Evolutionary conservation across 108 stramenopile genomes (phyloP), one percentile per base, ranked within the genome.

Genomic region (Bacterosira constricta): DNA sequence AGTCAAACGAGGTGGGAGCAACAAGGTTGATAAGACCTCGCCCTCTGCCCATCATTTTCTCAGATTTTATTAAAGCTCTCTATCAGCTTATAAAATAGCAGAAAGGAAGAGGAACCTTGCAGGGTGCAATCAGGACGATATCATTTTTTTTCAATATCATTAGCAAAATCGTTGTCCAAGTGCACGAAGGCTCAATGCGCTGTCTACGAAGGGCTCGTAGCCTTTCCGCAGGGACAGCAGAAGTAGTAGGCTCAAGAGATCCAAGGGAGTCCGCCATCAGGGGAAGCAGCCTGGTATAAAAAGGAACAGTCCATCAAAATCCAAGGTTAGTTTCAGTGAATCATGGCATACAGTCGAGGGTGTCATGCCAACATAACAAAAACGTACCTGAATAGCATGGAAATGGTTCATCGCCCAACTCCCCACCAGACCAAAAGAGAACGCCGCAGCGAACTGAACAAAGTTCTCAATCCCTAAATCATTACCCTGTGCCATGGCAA

Each of bases 401-500:
- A 26, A 64, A 26, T 53, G 53, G 42, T 73, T 35, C 53, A 50
- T 30, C 41, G 66, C 31, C 66, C 64, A 71, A 52, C 77, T 71
- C 6, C 42, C 63, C 6, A 53, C n/a, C 77, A 52, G 38, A 17
- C 77, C 77, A 13, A 79, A 34, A 5, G 71, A 60, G 57, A 79
- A 79, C 18, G 77, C 77, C 39, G 46, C 77, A 12, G 44, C 65
- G 31, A 79, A 79, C 44, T 71, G 70, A 39, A 79, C 77, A 51
- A 60, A 31, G 18, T 51, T 66, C 59, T 79, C 77, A 31, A 79
- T 79, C 39, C 77, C 77, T 50, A 79, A 54, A 36, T 79, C 77
- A 54, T 79, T 71, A 1, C 70, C 65, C 51, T 65, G 53, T 0
- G 77, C 77, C 77, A 79, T 79, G 57, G 77, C 77, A 42, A 66